Evolutionary conservation across 176 grass and related monocot species (phyloP), one percentile per base, ranked within the genome.

Genomic region (Eremochloa ophiuroides): DNA sequence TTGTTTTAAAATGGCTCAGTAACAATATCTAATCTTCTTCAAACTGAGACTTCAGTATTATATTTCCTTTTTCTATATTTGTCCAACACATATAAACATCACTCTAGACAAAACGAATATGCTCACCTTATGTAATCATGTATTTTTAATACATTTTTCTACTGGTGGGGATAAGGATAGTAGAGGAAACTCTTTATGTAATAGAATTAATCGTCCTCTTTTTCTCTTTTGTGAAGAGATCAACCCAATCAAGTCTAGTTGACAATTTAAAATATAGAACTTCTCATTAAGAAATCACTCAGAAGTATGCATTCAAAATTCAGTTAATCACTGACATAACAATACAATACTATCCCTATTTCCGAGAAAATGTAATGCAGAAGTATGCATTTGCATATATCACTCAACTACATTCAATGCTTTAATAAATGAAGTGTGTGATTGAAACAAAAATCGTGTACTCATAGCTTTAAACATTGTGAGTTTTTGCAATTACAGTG

Each of bases 401-500:
- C 10, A 77, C 65, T 60, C 44, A 61, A 66, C 14, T 69, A 74
- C 31, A 85, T 35, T 40, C 5, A 74, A 73, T 71, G n/a, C 25
- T 66, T 50, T 27, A 64, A 72, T 65, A 87, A 44, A 59, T 74
- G 50, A 79, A 17, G 6, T 6, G 8, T 38, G 68, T 50, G 46
- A 0, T 47, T 74, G 17, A 69, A 66, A 79, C 23, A 40, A 79
- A 80, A 39, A n/a, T 41, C 82, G 43, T 56, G 15, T 75, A 91
- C 88, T 73, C 85, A 91, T 88, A 94, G 68, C 76, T 94, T 94
- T 80, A 94, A 79, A 83, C 88, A 94, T 70, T 84, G 89, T 13
- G 92, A 91, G 38, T 91, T 82, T 79, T 64, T 91, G 83, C 92
- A 94, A 76, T 94, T 94, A 76, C 92, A 94, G 15, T 89, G 87